phyloP scores from a whole-genome alignment of 2,329 filamentous ascomycete genomes.

The Penicillium sp. region DNA sequence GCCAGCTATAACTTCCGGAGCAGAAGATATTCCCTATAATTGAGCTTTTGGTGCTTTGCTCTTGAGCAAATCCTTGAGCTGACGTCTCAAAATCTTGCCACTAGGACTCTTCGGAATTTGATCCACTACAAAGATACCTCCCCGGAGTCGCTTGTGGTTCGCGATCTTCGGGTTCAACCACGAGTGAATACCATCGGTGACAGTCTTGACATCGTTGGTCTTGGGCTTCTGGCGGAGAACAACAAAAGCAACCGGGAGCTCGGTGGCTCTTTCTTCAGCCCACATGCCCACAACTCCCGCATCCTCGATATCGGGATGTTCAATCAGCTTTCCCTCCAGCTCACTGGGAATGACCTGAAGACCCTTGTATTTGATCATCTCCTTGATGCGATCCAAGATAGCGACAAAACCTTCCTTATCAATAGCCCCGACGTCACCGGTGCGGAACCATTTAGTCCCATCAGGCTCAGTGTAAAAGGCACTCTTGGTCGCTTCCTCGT shows the following conservation, averaged over 20 bases:
- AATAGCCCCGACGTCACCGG: slow-evolving; percentile 21
- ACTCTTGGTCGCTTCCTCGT: slow-evolving; percentile 15
- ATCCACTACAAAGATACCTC: slow-evolving; percentile 33
- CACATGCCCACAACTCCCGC: slow-evolving; percentile 21
- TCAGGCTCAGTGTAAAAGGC: slow-evolving; percentile 17
- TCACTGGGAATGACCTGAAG: slow-evolving; percentile 25
- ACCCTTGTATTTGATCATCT: slow-evolving; percentile 27
- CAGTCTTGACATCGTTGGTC: slow-evolving; percentile 5
- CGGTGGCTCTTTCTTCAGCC: slow-evolving; percentile 21
- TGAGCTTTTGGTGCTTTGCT: slow-evolving; percentile 19
- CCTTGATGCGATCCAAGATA: slow-evolving; percentile 25
- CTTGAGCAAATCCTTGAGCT: slow-evolving; percentile 24
- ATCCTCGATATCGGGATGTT: slow-evolving; percentile 23
- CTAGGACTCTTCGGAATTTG: slow-evolving; percentile 35
- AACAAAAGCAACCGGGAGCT: slow-evolving; percentile 22
- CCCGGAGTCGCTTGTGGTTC: slow-evolving; percentile 34
- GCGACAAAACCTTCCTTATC: slow-evolving; percentile 18
- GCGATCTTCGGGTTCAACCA: slow-evolving; percentile 30
- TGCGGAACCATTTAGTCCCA: slow-evolving; percentile 22
- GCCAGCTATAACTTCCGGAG: no score
- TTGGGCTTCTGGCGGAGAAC: slow-evolving; percentile 13
- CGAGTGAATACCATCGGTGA: slow-evolving; percentile 12
- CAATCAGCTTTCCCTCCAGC: slow-evolving; percentile 21
- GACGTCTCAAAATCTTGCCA: slow-evolving; percentile 33
- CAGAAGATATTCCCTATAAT: slow-evolving; percentile 2